Evolutionary conservation across 2,329 filamentous ascomycete genomes (phyloP).

Genomic region (Cladorrhinum sp.): DNA sequence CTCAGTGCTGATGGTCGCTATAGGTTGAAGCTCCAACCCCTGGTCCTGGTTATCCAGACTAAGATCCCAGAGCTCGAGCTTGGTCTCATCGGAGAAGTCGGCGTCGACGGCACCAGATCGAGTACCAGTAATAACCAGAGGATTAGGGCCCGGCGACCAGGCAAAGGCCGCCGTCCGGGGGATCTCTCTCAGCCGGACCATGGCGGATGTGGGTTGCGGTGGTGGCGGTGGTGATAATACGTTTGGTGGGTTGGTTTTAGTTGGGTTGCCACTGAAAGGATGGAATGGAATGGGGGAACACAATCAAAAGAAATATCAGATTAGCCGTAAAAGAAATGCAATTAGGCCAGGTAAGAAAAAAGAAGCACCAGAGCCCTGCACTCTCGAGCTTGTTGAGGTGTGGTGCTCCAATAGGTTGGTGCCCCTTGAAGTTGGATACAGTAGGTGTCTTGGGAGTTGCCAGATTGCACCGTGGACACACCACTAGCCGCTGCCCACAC

Average conservation of each 20-base stretch:
- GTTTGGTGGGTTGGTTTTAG: background rate
- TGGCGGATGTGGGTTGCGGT: slow-evolving; percentile 38
- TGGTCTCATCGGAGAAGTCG: slow-evolving; percentile 96
- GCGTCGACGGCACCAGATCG: slow-evolving; percentile 92
- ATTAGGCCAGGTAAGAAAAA: slow-evolving; percentile 10
- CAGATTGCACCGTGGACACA: slow-evolving; percentile 28
- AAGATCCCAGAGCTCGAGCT: slow-evolving; percentile 94
- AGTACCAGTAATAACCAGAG: slow-evolving; percentile 88
- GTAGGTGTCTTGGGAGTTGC: slow-evolving; percentile 27
- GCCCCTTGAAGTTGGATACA: slow-evolving; percentile 17
- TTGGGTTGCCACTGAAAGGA: slow-evolving; percentile 5
- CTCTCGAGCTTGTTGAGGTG: slow-evolving; percentile 6
- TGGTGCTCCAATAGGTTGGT: slow-evolving; percentile 12
- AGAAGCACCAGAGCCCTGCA: slow-evolving; percentile 20
- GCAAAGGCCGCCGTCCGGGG: slow-evolving; percentile 95
- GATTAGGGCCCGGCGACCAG: slow-evolving; percentile 81
- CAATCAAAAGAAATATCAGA: background rate
- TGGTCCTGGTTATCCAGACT: slow-evolving; percentile 73
- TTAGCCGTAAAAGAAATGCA: slow-evolving; percentile 4
- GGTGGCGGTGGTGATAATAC: background rate
- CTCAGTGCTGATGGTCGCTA: slow-evolving; percentile 80
- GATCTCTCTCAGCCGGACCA: slow-evolving; percentile 97
- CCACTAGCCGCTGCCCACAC: slow-evolving; percentile 6
- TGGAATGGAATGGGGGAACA: background rate
- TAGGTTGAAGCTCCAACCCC: slow-evolving; percentile 78